These are phyloP conservation scores for Lactifluus subvellereus DNA, from an alignment of 768 basidiomycete genomes.

Conservation along the genomic window DNA sequence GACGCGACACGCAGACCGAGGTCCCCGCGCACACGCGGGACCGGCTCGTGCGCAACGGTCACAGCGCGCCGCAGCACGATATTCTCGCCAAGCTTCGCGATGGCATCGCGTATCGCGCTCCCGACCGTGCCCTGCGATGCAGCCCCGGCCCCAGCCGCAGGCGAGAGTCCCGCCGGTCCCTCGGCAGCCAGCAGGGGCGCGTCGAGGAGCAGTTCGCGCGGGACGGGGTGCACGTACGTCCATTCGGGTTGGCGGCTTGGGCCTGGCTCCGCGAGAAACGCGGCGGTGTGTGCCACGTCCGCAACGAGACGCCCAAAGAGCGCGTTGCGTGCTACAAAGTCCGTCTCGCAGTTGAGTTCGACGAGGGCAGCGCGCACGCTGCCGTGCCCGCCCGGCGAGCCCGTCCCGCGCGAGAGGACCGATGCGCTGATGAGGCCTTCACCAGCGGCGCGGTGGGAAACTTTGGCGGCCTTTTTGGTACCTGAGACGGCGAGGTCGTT, in stretches of 20 bases:
- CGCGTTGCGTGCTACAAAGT: slow-evolving; percentile 87
- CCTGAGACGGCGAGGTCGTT: slow-evolving; percentile 67
- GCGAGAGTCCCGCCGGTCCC: not conserved
- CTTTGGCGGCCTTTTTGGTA: slow-evolving; percentile 76
- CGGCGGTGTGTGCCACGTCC: slow-evolving; percentile 80
- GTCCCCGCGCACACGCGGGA: slow-evolving; percentile 19
- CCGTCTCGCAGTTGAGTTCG: slow-evolving; percentile 94
- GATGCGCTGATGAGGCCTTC: slow-evolving; percentile 80
- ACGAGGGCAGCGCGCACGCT: slow-evolving; percentile 77
- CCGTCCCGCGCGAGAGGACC: slow-evolving; percentile 59
- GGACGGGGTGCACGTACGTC: slow-evolving; percentile 42
- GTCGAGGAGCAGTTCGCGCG: slow-evolving; percentile 48
- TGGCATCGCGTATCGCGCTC: slow-evolving; percentile 58
- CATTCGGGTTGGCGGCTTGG: slow-evolving; percentile 20
- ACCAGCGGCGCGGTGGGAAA: slow-evolving; percentile 64
- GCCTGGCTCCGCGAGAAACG: slow-evolving; percentile 52
- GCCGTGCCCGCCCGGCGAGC: slow-evolving; percentile 34
- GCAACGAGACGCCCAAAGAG: slow-evolving; percentile 71
- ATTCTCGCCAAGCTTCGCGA: slow-evolving; percentile 77
- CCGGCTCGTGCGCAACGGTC: slow-evolving; percentile 25
- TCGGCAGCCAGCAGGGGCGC: slow-evolving; percentile 59
- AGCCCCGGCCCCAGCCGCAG: slow-evolving; percentile 23
- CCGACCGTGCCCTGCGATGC: slow-evolving; percentile 40
- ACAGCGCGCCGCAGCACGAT: slow-evolving; percentile 59
- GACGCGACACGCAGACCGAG: slow-evolving; percentile 19